phyloP scores from a whole-genome alignment of 2,329 filamentous ascomycete genomes.

The Talaromyces sp. region DNA sequence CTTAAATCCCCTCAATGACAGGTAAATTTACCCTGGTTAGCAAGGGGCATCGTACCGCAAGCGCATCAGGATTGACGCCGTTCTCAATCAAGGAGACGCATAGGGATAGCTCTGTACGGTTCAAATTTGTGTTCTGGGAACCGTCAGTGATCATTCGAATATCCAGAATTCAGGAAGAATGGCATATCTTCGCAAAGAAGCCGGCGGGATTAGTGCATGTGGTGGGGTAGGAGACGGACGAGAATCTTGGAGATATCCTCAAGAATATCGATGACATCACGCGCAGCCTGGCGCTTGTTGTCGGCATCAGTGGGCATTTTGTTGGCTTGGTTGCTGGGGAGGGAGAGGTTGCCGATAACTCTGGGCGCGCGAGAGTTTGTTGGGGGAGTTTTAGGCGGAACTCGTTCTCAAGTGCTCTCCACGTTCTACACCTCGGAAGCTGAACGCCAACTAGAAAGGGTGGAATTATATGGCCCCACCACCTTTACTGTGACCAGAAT shows the following conservation, averaged over 20 bases:
- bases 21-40: neutral
- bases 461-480: too few species aligned
- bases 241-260: constrained; percentile 53
- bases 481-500: too few species aligned
- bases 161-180: neutral
- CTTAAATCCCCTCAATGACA: neutral
- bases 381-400: neutral
- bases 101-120: constrained; percentile 86
- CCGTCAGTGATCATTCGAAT: neutral
- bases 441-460: neutral
- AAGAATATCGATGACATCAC: constrained; percentile 55
- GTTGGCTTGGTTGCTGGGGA: constrained; percentile 11
- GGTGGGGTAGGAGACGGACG: constrained; percentile 31
- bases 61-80: constrained; percentile 90
- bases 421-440: neutral
- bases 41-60: constrained; percentile 70
- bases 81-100: constrained; percentile 98
- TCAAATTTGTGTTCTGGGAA: constrained; percentile 84
- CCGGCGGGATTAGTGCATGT: constrained; percentile 1
- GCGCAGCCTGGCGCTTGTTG: constrained; percentile 53
- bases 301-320: constrained; percentile 46
- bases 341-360: neutral
- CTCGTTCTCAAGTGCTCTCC: neutral
- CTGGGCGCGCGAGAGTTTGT: constrained; percentile 6
- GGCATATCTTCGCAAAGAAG: neutral